Percentiles rank a stretch among this genome's conserved stretches.
Conservation (phyloP, 202 grass and related monocot genomes). For the Panicum hallii region DNA sequence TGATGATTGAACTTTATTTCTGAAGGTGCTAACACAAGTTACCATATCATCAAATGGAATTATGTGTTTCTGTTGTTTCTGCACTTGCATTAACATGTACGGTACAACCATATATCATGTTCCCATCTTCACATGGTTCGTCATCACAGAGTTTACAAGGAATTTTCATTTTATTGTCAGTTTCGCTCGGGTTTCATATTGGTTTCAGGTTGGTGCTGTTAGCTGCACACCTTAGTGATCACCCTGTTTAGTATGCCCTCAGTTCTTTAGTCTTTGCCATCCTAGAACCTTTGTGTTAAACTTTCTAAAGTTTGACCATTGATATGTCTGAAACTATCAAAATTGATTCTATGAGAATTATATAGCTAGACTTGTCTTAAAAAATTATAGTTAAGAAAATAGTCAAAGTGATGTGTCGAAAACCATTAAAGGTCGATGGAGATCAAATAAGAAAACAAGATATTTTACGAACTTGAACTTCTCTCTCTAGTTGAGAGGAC, state of each 20-base stretch:
- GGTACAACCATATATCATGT: background rate
- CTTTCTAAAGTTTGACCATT: background rate
- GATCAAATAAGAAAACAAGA: background rate
- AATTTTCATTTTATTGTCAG: background rate
- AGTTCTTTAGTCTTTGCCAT: background rate
- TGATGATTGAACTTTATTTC: constrained; percentile 9
- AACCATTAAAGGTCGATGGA: background rate
- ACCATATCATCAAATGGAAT: background rate
- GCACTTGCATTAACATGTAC: background rate
- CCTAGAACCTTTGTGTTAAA: background rate
- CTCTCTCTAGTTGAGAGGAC: background rate
- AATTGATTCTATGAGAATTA: background rate
- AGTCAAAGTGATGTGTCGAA: background rate
- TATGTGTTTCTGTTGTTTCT: background rate
- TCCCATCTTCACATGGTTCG: constrained; percentile 12
- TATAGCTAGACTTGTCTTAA: background rate
- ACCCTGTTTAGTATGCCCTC: background rate
- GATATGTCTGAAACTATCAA: background rate
- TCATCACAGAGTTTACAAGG: background rate
- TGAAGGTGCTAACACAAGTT: background rate
- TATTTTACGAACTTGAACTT: background rate
- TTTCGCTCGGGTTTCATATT: background rate
- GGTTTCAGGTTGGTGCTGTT: background rate
- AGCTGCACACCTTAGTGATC: background rate
- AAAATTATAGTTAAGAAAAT: background rate